Percentiles rank a stretch among this genome's conserved stretches.
phyloP scores from a whole-genome alignment of 352 stramenopile genomes.

The Hyaloperonospora arabidopsidis region DNA sequence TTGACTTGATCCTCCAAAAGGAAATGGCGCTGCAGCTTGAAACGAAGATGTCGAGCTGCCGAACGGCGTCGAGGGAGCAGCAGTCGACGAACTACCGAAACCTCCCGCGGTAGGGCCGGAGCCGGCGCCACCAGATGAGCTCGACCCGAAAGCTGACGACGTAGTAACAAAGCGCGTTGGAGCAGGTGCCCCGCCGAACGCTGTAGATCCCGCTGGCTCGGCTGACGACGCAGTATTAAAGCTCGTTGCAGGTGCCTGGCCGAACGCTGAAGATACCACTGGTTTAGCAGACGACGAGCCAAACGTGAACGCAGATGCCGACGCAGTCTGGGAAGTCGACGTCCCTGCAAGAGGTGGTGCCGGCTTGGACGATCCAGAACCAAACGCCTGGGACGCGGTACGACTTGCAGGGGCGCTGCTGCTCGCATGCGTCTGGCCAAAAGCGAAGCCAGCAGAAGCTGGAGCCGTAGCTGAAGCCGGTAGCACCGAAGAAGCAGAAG shows the following conservation, averaged over 20 bases:
- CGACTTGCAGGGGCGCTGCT: too few relatives aligned
- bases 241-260: too few relatives aligned
- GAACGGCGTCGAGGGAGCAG: constrained; percentile 28
- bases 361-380: constrained; percentile 12
- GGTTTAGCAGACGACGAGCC: constrained; percentile 20
- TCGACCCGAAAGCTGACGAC: constrained; percentile 27
- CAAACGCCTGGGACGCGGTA: constrained; percentile 14
- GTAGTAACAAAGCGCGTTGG: too few relatives aligned
- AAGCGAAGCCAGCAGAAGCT: constrained; percentile 23
- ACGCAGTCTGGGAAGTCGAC: constrained; percentile 7
- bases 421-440: constrained; percentile 11
- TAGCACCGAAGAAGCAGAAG: constrained; percentile 9
- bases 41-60: constrained; percentile 25
- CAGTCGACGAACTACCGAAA: constrained; percentile 24
- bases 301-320: constrained; percentile 37
- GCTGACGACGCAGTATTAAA: too few relatives aligned
- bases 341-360: constrained; percentile 6
- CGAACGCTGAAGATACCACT: too few relatives aligned
- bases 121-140: constrained; percentile 30
- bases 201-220: constrained; percentile 12
- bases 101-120: constrained; percentile 18
- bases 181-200: too few relatives aligned
- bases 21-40: constrained; percentile 32
- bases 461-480: neutral
- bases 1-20: constrained; percentile 29